Conservation (phyloP, 331 rosid species). For the Cydonia oblonga region DNA sequence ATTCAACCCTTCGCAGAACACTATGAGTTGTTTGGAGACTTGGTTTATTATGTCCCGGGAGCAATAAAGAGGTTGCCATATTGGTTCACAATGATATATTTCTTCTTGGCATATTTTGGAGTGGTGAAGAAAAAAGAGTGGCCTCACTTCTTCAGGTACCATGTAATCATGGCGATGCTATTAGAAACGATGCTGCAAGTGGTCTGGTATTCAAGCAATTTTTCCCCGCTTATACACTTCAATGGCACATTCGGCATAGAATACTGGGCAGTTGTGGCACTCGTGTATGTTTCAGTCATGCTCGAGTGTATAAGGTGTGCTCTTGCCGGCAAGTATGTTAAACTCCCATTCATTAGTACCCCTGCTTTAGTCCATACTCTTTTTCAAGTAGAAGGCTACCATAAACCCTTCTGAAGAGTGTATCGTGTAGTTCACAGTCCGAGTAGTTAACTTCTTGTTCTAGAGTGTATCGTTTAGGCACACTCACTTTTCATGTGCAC, state of each 20-base stretch:
- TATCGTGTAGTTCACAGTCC: no score
- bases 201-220: constrained; percentile 55
- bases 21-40: constrained; percentile 26
- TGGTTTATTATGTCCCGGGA: constrained; percentile 67
- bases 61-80: constrained; percentile 46
- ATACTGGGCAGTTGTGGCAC: constrained; percentile 71
- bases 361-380: constrained; percentile 63
- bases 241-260: constrained; percentile 58
- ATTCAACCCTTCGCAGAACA: constrained; percentile 47
- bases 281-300: constrained; percentile 38
- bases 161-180: constrained; percentile 64
- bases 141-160: constrained; percentile 62
- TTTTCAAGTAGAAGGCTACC: constrained; percentile 42
- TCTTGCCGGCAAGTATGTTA: constrained; percentile 57
- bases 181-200: constrained; percentile 53
- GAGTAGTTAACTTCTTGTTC: no score
- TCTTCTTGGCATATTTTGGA: constrained; percentile 34
- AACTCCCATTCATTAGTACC: constrained; percentile 54
- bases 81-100: constrained; percentile 67
- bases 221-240: constrained; percentile 69
- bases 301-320: constrained; percentile 56
- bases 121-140: constrained; percentile 56
- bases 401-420: constrained; percentile 42
- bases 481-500: no score
- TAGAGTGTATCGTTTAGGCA: no score